Evolutionary conservation across 2,329 filamentous ascomycete genomes (phyloP).

Genomic region (Keithomyces neogunnii): DNA sequence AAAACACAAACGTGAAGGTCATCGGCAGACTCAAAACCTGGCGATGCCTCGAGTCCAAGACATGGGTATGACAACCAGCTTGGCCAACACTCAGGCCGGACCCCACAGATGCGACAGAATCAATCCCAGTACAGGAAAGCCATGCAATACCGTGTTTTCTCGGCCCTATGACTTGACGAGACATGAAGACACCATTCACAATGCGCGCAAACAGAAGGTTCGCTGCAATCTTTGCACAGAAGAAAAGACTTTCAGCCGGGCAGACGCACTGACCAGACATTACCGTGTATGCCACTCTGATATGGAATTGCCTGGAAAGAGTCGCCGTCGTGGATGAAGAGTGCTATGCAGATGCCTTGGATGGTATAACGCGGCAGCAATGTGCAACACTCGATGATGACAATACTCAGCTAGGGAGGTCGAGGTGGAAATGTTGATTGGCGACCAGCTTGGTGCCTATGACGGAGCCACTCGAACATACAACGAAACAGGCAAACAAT

Average conservation of each 20-base stretch:
- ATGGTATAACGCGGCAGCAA: neutral
- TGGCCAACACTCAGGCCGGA: slow-evolving; percentile 80
- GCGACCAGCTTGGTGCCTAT: neutral
- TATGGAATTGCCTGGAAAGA: slow-evolving; percentile 67
- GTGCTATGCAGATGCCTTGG: slow-evolving; percentile 9
- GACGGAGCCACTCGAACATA: neutral
- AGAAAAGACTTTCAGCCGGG: slow-evolving; percentile 93
- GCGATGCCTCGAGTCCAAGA: slow-evolving; percentile 19
- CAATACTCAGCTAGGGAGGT: neutral
- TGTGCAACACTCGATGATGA: neutral
- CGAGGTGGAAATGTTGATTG: neutral
- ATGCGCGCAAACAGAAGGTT: slow-evolving; percentile 87
- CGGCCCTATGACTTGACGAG: slow-evolving; percentile 92
- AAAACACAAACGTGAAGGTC: slow-evolving; percentile 91
- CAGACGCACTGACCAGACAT: slow-evolving; percentile 88
- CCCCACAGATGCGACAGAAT: slow-evolving; percentile 89
- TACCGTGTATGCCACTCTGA: slow-evolving; percentile 93
- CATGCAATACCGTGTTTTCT: slow-evolving; percentile 90
- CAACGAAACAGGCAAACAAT: slow-evolving; percentile 13
- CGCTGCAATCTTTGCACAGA: slow-evolving; percentile 88
- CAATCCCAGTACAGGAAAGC: slow-evolving; percentile 91
- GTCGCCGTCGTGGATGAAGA: slow-evolving; percentile 24
- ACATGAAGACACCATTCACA: slow-evolving; percentile 97
- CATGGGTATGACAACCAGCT: slow-evolving; percentile 37
- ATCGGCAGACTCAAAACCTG: slow-evolving; percentile 60